Evolutionary conservation across 2,329 filamentous ascomycete genomes (phyloP).

Genomic region (Nigrospora sphaerica): DNA sequence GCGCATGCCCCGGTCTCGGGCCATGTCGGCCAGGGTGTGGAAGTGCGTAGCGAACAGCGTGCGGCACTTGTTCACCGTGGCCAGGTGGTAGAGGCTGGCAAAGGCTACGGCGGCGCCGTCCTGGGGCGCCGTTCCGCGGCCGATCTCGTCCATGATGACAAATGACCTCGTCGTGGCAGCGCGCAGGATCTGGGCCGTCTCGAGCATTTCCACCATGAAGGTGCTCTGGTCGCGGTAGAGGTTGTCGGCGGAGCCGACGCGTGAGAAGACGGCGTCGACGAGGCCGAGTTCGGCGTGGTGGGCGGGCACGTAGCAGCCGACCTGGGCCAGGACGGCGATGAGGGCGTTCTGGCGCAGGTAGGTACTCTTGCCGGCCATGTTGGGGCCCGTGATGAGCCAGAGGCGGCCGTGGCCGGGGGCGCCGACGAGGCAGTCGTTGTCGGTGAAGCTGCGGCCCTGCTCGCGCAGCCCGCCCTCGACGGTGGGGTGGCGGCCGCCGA

Average conservation of each 20-base stretch:
- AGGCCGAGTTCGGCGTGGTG: slow-evolving; percentile 79
- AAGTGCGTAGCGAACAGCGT: slow-evolving; percentile 95
- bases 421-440: slow-evolving; percentile 82
- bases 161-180: slow-evolving; percentile 79
- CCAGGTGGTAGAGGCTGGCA: slow-evolving; percentile 79
- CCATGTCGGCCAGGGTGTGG: slow-evolving; percentile 75
- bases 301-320: slow-evolving; percentile 88
- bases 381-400: slow-evolving; percentile 73
- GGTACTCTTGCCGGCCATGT: slow-evolving; percentile 97
- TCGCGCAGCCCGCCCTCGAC: slow-evolving; percentile 77
- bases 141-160: slow-evolving; percentile 98
- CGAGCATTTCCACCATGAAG: slow-evolving; percentile 99
- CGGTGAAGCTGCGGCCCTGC: slow-evolving; percentile 73
- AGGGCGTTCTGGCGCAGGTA: slow-evolving; percentile 94
- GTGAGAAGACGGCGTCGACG: slow-evolving; percentile 93
- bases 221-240: slow-evolving; percentile 93
- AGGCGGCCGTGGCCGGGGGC: slow-evolving; percentile 55
- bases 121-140: slow-evolving; percentile 85
- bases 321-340: slow-evolving; percentile 87
- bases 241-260: slow-evolving; percentile 90
- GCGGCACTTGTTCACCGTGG: slow-evolving; percentile 68
- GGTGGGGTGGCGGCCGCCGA: slow-evolving; percentile 85
- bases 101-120: slow-evolving; percentile 88
- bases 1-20: slow-evolving; percentile 39
- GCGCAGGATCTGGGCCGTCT: slow-evolving; percentile 84